Percentiles rank a stretch among this genome's conserved stretches.
phyloP scores from a whole-genome alignment of 2,329 filamentous ascomycete genomes.

The Aotearoamyces nothofagi region DNA sequence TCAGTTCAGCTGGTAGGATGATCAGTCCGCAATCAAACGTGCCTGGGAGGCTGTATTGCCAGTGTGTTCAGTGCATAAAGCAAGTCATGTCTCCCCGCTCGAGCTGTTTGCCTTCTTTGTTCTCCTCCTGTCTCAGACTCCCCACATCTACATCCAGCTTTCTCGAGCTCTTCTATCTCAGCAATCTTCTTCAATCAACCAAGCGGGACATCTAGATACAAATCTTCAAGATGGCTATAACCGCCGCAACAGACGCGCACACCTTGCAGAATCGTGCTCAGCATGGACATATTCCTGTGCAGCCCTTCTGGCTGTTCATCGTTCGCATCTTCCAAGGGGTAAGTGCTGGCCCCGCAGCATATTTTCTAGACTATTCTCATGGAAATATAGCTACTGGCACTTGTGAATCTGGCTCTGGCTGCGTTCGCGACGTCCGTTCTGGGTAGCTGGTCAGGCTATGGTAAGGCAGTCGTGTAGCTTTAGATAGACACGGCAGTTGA shows the following conservation, averaged over 20 bases:
- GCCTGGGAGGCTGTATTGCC: no score
- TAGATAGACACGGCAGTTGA: background rate
- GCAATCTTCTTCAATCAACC: no score
- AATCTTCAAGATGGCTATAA: background rate
- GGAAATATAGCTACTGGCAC: background rate
- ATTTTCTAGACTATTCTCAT: background rate
- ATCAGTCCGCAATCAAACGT: no score
- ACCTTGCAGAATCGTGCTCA: background rate
- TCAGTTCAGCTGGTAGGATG: no score
- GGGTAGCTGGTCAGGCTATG: background rate
- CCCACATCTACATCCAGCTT: no score
- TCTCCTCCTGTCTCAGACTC: no score
- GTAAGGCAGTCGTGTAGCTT: background rate
- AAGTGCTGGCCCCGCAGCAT: background rate
- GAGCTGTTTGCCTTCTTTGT: no score
- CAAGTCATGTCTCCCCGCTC: no score
- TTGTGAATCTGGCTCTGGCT: background rate
- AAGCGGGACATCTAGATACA: no score
- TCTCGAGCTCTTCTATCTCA: no score
- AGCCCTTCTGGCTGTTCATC: conserved; percentile 1
- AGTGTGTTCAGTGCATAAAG: no score
- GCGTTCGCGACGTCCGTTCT: background rate
- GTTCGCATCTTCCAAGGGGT: background rate
- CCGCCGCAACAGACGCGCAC: background rate
- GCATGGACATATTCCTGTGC: background rate